Base-by-base conservation (phyloP, 2,329 filamentous ascomycete species). In the Colletotrichum nymphaeae region DNA sequence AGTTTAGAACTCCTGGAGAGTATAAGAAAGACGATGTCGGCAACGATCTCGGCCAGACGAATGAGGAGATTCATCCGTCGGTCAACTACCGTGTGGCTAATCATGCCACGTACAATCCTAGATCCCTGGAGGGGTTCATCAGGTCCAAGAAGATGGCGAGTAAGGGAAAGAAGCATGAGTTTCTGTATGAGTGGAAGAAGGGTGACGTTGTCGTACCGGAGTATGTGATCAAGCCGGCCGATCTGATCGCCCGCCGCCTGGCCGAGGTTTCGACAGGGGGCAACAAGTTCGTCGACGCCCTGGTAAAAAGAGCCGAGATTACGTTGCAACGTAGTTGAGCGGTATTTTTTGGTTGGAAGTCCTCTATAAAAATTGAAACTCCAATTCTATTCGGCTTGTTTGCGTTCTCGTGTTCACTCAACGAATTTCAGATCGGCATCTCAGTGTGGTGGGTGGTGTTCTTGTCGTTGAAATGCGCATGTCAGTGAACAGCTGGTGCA, bases 61-160 rank as follows among this genome's bases (percentile, higher is more conserved):
- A 73, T 3, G 73, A 75, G 26, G 11, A 30, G 11, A 49, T 75
- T 7, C 74, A 75, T 37, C 73, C 74, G 1, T 69, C 67, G 2
- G 59, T 70, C n/a, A 35, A 62, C 9, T 59, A 67, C 5, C 72
- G 72, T 19, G 16, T n/a, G 28, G n/a, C 8, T 1, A 53, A 32
- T 4, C 22, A 46, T 22, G 6, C 26, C 3, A 46, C n/a, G 0
- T 74, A 74, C 46, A 19, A 4, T 0, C 60, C 68, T n/a, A 7
- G 2, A 4, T 22, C 73, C 12, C 58, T 72, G 1, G 16, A 24
- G 7, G 26, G 46, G 2, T 67, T 65, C 24, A 6, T 5, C 12
- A 52, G 46, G 32, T 57, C n/a, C 5, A 58, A 55, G 37, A 62
- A n/a, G 2, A 52, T 28, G 37, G 24, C 4, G 11, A 42, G 16